Conservation (phyloP, 345 rosid species). For the Erodium maritimum region DNA sequence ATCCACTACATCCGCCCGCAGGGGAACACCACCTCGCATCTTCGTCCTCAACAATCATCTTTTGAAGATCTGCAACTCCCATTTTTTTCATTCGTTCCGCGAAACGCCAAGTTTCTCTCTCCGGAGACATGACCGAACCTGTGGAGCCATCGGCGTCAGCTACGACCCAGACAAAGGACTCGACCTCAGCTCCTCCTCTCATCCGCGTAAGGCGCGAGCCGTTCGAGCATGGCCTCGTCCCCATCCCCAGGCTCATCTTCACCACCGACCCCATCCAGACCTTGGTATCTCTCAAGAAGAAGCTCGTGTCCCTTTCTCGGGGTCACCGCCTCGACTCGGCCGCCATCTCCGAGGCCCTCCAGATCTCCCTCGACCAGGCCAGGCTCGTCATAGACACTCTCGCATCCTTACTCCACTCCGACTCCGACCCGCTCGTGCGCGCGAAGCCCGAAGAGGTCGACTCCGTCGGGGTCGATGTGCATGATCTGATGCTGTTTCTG, state of each 20-base stretch:
- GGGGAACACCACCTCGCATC: neutral
- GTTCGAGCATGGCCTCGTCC: slow-evolving; percentile 94
- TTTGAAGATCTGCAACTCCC: slow-evolving; percentile 26
- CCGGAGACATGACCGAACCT: slow-evolving; percentile 37
- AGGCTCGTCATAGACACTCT: slow-evolving; percentile 79
- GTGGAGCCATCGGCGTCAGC: slow-evolving; percentile 40
- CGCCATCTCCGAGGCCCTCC: slow-evolving; percentile 60
- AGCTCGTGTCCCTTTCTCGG: slow-evolving; percentile 27
- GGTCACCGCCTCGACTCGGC: slow-evolving; percentile 48
- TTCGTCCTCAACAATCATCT: slow-evolving; percentile 5
- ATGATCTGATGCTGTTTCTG: slow-evolving; percentile 74
- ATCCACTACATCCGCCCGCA: neutral
- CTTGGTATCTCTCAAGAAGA: slow-evolving; percentile 56
- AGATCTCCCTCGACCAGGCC: slow-evolving; percentile 86
- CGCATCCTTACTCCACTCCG: slow-evolving; percentile 72
- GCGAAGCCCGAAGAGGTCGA: slow-evolving; percentile 45
- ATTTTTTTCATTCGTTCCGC: slow-evolving; percentile 9
- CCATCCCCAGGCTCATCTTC: slow-evolving; percentile 81
- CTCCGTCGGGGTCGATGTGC: slow-evolving; percentile 64
- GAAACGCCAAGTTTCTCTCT: slow-evolving; percentile 5
- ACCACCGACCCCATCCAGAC: slow-evolving; percentile 63
- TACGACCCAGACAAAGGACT: slow-evolving; percentile 24
- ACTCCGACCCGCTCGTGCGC: slow-evolving; percentile 57
- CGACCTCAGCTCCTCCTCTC: slow-evolving; percentile 30
- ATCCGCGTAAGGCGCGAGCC: slow-evolving; percentile 84